Conservation (phyloP, 2,329 filamentous ascomycete species). For the Neonectria coccinea region DNA sequence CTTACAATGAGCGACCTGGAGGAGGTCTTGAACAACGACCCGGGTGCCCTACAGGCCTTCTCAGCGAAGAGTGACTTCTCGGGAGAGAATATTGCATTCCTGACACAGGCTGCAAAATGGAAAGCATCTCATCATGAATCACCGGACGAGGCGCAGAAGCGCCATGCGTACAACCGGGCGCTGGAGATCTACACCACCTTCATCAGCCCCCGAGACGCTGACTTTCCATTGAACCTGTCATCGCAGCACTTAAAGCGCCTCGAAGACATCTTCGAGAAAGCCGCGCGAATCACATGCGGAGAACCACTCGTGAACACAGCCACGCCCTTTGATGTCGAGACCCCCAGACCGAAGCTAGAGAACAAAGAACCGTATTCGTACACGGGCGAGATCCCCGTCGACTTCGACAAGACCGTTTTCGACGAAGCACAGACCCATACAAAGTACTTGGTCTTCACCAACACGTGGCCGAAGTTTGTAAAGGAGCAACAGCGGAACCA, state of each 20-base stretch:
- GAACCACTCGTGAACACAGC: constrained; percentile 52
- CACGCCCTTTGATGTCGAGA: constrained; percentile 51
- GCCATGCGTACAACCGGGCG: constrained; percentile 67
- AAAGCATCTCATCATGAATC: constrained; percentile 51
- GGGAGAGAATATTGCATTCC: constrained; percentile 76
- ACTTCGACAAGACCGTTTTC: constrained; percentile 66
- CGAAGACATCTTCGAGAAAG: constrained; percentile 65
- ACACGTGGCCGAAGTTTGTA: constrained; percentile 74
- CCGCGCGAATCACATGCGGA: constrained; percentile 58
- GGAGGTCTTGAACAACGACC: constrained; percentile 67
- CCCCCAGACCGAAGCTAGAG: too few relatives aligned
- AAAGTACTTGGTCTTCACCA: constrained; percentile 75
- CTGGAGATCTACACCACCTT: constrained; percentile 72
- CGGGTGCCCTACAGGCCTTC: constrained; percentile 70
- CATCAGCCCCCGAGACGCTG: constrained; percentile 68
- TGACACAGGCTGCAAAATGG: constrained; percentile 69
- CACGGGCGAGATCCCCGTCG: constrained; percentile 58
- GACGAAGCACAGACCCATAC: constrained; percentile 70
- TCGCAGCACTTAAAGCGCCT: constrained; percentile 63
- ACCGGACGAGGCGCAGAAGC: constrained; percentile 29
- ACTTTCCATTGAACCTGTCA: constrained; percentile 75
- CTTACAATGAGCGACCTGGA: constrained; percentile 73
- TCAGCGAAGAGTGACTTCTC: constrained; percentile 75
- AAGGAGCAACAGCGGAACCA: constrained; percentile 44
- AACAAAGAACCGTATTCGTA: constrained; percentile 39